Conservation (phyloP, 1,139 yeast species). For the Saccharomycopsis phalli region DNA sequence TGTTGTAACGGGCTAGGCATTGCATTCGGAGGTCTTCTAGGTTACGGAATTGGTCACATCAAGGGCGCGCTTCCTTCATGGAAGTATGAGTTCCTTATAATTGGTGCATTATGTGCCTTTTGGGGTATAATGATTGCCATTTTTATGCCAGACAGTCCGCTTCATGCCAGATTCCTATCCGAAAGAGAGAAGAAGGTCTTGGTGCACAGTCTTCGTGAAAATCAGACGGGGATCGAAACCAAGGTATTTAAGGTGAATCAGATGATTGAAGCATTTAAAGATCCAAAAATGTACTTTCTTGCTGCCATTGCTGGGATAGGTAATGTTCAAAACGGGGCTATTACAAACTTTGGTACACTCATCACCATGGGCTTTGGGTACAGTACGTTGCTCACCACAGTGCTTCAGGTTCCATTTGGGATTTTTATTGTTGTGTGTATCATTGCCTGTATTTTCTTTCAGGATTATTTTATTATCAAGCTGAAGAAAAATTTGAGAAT, state of each 20-base stretch:
- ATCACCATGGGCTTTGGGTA: conserved; percentile 31
- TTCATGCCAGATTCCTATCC: conserved; percentile 38
- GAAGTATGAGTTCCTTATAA: conserved; percentile 39
- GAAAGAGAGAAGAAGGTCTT: conserved; percentile 44
- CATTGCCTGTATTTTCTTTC: background rate
- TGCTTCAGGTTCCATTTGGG: conserved; percentile 33
- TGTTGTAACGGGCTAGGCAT: conserved; percentile 45
- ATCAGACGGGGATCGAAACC: conserved; percentile 48
- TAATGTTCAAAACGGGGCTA: conserved; percentile 43
- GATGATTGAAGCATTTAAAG: conserved; percentile 35
- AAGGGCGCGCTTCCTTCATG: conserved; percentile 33
- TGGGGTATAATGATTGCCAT: conserved; percentile 35
- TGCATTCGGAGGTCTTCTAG: conserved; percentile 37
- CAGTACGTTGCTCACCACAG: conserved; percentile 32
- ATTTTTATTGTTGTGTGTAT: conserved; percentile 24
- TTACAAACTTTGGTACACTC: conserved; percentile 33
- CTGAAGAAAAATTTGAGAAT: background rate
- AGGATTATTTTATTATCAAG: conserved; percentile 5
- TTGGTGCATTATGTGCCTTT: conserved; percentile 39
- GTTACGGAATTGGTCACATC: conserved; percentile 33
- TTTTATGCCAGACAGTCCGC: conserved; percentile 44
- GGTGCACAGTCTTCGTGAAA: conserved; percentile 40
- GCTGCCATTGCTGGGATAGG: conserved; percentile 32
- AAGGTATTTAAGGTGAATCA: conserved; percentile 44
- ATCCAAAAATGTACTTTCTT: conserved; percentile 42